These are phyloP conservation scores for Xylaria intraflava DNA, from an alignment of 495 filamentous ascomycete genomes.

Conservation along the genomic window DNA sequence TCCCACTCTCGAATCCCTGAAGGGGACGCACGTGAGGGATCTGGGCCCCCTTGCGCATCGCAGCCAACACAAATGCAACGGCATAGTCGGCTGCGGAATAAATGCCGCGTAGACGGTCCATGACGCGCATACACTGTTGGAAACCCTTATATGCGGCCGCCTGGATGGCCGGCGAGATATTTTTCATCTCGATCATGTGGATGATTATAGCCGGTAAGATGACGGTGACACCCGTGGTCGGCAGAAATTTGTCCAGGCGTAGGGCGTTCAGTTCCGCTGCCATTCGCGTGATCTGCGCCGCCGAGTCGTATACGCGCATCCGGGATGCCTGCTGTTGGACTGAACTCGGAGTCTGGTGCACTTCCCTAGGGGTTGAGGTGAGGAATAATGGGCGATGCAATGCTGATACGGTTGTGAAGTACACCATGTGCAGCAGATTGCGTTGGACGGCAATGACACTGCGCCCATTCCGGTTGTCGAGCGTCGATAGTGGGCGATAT, in stretches of 20 bases:
- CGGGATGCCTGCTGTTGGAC: slow-evolving; percentile 67
- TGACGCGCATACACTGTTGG: slow-evolving; percentile 77
- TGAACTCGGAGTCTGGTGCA: slow-evolving; percentile 47
- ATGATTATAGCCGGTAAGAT: slow-evolving; percentile 87
- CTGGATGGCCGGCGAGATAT: slow-evolving; percentile 58
- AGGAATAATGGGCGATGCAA: slow-evolving; percentile 84
- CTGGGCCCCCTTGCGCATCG: slow-evolving; percentile 66
- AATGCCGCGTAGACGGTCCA: slow-evolving; percentile 71
- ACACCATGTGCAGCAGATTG: slow-evolving; percentile 79
- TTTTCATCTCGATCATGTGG: slow-evolving; percentile 83
- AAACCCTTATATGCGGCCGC: slow-evolving; percentile 67
- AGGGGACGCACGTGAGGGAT: background rate
- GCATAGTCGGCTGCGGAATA: slow-evolving; percentile 86
- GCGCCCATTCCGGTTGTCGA: slow-evolving; percentile 37
- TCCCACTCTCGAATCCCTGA: slow-evolving; percentile 11
- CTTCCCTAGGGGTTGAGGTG: slow-evolving; percentile 58
- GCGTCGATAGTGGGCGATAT: slow-evolving; percentile 45
- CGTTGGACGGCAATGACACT: slow-evolving; percentile 61
- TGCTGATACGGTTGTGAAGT: slow-evolving; percentile 78
- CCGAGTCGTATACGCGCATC: slow-evolving; percentile 69
- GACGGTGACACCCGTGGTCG: slow-evolving; percentile 83
- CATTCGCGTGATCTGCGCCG: slow-evolving; percentile 72
- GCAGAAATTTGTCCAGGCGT: slow-evolving; percentile 68
- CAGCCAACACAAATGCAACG: slow-evolving; percentile 76
- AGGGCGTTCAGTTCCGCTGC: slow-evolving; percentile 62